These are phyloP conservation scores for Ustulina deusta DNA, from an alignment of 2,329 filamentous ascomycete genomes.

Conservation along the genomic window DNA sequence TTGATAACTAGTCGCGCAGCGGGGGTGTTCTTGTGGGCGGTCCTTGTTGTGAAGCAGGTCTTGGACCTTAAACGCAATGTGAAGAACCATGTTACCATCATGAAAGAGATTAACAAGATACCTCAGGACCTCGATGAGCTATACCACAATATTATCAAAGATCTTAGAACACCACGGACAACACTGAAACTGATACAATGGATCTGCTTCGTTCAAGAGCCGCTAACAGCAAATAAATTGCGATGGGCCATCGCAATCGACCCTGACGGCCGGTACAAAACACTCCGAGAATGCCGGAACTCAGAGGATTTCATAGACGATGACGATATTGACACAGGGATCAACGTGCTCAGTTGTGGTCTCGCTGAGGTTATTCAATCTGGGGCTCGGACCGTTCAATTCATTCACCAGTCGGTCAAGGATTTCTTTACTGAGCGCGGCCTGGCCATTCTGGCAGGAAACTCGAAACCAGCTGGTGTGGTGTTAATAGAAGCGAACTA, in stretches of 20 bases:
- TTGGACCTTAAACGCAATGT: background rate
- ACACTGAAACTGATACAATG: conserved; percentile 9
- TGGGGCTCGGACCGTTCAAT: background rate
- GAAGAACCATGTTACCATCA: background rate
- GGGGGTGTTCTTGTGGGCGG: conserved; percentile 15
- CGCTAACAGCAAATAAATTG: conserved; percentile 1
- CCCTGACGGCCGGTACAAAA: background rate
- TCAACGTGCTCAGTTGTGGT: conserved; percentile 10
- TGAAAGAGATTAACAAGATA: conserved; percentile 3
- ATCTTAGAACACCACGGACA: background rate
- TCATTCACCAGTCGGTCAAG: conserved; percentile 16
- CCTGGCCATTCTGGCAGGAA: background rate
- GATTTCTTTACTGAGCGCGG: conserved; percentile 16
- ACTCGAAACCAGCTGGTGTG: background rate
- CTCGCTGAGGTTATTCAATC: background rate
- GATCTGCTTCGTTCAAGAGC: conserved; percentile 7
- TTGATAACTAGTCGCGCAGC: background rate
- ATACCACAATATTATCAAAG: background rate
- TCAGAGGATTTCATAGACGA: background rate
- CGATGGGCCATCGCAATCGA: conserved; percentile 13
- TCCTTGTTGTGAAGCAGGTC: background rate
- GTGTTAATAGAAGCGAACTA: conserved; percentile 14
- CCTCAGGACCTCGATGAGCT: conserved; percentile 1
- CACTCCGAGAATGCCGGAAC: background rate
- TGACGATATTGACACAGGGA: background rate